Base-by-base conservation (phyloP, 257 asterid species). In the Henckelia pumila region DNA sequence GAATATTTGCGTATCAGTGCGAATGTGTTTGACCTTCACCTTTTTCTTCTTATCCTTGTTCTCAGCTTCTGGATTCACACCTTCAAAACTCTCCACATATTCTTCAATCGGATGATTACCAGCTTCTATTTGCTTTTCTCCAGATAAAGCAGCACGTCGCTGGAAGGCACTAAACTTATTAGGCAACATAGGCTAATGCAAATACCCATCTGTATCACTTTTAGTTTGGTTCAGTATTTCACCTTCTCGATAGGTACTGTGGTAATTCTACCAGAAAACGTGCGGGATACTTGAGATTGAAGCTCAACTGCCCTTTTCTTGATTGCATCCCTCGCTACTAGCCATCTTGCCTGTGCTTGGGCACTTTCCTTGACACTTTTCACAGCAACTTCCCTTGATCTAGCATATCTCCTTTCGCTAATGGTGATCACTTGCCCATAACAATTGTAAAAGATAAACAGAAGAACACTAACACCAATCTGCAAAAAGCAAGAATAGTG, bases 311-410 rank as follows among this genome's bases (percentile, higher is more conserved):
- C 95, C 78, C 77, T 80, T 76, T 82, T 85, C 65, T 25, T 77
- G 25, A 89, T 80, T 24, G 91, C 90, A 6, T 79, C 85, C 76
- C 80, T 85, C 47, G 95, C 89, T 57, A 89, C 75, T 72, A 77
- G 62, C 98, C 98, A 92, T 72, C 74, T 84, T 60, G 85, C 86
- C 63, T 81, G 89, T 57, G 96, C 96, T 74, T 83, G 95, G 50
- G 71, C 87, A 25, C 79, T 86, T 67, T 86, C 87, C 83, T 79
- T 81, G 19, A 83, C 87, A 58, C 84, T 89, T 77, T 83, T 86
- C 58, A 83, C 95, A 14, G 95, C 97, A 58, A 81, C 92, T 79
- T 88, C 96, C 79, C 97, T 86, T 62, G 97, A 87, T 73, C 86
- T 85, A 56, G 97, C 83, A 21, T 76, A 83, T 78, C 95, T 83